Evolutionary conservation across 371 early-diverging fungal species (phyloP).

Genomic region (Aphelidium insulamus): DNA sequence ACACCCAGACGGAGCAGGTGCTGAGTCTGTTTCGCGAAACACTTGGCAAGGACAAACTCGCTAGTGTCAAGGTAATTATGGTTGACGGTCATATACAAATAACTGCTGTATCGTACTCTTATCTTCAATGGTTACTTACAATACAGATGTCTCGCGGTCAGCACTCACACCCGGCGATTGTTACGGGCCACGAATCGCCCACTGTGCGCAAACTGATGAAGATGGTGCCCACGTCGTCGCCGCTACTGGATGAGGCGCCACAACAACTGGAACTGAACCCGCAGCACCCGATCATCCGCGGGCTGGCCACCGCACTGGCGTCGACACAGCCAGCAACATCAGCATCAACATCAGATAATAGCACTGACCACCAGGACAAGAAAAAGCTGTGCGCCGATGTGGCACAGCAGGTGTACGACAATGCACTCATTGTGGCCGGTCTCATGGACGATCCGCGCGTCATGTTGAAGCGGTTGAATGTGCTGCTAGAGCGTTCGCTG

Average conservation of each 20-base stretch:
- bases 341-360: too few relatives aligned
- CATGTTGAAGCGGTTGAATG: conserved; percentile 48
- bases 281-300: conserved; percentile 45
- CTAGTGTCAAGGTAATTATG: conserved; percentile 41
- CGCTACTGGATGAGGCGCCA: conserved; percentile 19
- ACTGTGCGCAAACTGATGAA: conserved; percentile 45
- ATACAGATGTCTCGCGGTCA: too few relatives aligned
- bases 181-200: conserved; percentile 48
- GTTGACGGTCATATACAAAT: too few relatives aligned
- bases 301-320: conserved; percentile 39
- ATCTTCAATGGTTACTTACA: too few relatives aligned
- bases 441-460: conserved; percentile 50
- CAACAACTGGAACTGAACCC: conserved; percentile 68
- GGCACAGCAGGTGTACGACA: conserved; percentile 33
- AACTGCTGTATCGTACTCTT: too few relatives aligned
- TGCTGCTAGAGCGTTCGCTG: conserved; percentile 35
- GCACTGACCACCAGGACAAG: too few relatives aligned
- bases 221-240: conserved; percentile 47
- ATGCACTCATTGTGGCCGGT: conserved; percentile 54
- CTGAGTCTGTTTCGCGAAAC: conserved; percentile 36
- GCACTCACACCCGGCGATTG: conserved; percentile 52
- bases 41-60: conserved; percentile 31
- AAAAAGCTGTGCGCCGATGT: too few relatives aligned
- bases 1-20: conserved; percentile 30
- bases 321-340: too few relatives aligned